Evolutionary conservation across 768 basidiomycete genomes (phyloP).

Genomic region (Porphyrellus cyaneotinctus): DNA sequence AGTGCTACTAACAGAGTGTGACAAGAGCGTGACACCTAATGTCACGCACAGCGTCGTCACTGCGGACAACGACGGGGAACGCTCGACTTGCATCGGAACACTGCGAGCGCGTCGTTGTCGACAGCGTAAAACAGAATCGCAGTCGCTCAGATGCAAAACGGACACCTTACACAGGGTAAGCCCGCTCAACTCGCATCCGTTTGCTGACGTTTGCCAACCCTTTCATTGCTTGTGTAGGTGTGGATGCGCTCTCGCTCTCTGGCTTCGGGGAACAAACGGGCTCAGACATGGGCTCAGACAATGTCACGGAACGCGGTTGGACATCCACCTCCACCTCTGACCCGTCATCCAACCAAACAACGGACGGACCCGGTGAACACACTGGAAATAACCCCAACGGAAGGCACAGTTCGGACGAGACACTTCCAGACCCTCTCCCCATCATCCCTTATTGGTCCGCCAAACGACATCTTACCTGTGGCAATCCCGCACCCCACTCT

Average conservation of each 20-base stretch:
- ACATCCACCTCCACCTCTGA: conserved; percentile 47
- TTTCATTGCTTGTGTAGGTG: conserved; percentile 13
- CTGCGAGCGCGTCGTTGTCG: not conserved
- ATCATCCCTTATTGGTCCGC: conserved; percentile 80
- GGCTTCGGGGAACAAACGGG: conserved; percentile 15
- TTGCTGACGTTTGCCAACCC: conserved; percentile 2
- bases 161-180: conserved; percentile 24
- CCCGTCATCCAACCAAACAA: conserved; percentile 41
- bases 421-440: conserved; percentile 46
- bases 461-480: conserved; percentile 87
- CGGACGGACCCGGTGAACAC: conserved; percentile 26
- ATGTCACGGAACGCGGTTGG: conserved; percentile 51
- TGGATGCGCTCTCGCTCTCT: conserved; percentile 13
- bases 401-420: conserved; percentile 43
- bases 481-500: conserved; percentile 74
- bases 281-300: conserved; percentile 44
- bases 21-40: conserved; percentile 4
- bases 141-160: conserved; percentile 29
- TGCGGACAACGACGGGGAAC: conserved; percentile 7
- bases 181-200: not conserved
- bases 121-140: not conserved
- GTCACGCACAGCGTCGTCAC: conserved; percentile 10
- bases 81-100: not conserved
- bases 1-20: conserved; percentile 3
- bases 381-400: conserved; percentile 33